Base-by-base conservation (phyloP, 1,284 basidiomycete genomes). In the Lentinus polychrous region DNA sequence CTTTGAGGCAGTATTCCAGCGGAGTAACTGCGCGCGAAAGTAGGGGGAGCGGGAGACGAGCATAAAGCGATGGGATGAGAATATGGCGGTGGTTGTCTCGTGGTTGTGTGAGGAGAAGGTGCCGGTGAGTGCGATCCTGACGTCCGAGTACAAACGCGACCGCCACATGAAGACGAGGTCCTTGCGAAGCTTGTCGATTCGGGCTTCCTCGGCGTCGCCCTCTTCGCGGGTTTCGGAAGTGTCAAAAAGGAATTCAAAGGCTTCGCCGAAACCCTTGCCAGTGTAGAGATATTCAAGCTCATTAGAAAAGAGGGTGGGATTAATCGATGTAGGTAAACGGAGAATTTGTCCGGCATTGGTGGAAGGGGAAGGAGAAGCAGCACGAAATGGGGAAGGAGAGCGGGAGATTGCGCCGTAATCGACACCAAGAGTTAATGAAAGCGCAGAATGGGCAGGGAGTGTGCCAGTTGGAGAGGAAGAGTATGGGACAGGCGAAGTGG, bases 81-180 rank as follows among this genome's bases (percentile, higher is more conserved):
- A 97, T 12, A 92, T 78, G 23, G 87, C 85, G 0, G 82, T 88
- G 1, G 83, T 75, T 43, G 73, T 77, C 49, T 87, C 83, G 49
- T 84, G 81, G 46, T 79, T 79, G 1, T 71, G 68, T 12, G 72
- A 74, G 8, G 73, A 76, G 57, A 83, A 81, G 42, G 75, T 76
- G 35, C 82, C 83, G 0, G 78, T 77, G 49, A 94, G 78, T 0
- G 85, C 76, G 51, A 97, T 85, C 46, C 83, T 79, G 14, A 94
- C 81, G 65, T 97, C 94, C 1, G 90, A 89, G 66, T 94, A 97
- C 11, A 97, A 79, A 48, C 92, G 82, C 14, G 87, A 91, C 23
- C 93, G 73, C 94, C 94, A 96, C 91, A 94, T 94, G 72, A 88
- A 96, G 23, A 94, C 90, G 31, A 96, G 74, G 63, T 96, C 94